Evolutionary conservation across 257 asterid species (phyloP).

Genomic region (Echium plantagineum): DNA sequence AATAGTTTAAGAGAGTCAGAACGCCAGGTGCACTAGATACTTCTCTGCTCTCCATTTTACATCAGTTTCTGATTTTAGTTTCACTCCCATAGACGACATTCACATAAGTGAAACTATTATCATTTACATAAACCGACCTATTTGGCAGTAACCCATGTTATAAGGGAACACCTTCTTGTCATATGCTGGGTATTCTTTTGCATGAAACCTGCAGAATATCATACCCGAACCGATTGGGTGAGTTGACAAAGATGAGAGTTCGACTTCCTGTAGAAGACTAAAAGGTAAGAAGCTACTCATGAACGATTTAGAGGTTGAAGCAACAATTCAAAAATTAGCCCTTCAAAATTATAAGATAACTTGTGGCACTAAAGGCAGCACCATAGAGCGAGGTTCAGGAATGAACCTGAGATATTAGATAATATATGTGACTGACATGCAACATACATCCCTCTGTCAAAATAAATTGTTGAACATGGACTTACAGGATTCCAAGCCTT

Average conservation of each 20-base stretch:
- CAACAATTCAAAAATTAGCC: too few relatives aligned
- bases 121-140: slow-evolving; percentile 30
- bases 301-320: neutral
- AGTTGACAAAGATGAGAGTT: neutral
- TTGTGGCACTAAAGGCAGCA: too few relatives aligned
- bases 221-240: slow-evolving; percentile 10
- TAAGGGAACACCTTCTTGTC: slow-evolving; percentile 57
- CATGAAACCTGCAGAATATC: slow-evolving; percentile 68
- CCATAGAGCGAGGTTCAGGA: too few relatives aligned
- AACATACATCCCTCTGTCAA: too few relatives aligned
- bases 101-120: neutral
- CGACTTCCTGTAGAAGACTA: neutral
- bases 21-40: neutral
- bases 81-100: neutral
- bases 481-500: slow-evolving; percentile 97
- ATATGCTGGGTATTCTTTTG: slow-evolving; percentile 84
- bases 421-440: too few relatives aligned
- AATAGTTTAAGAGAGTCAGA: slow-evolving; percentile 7
- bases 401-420: too few relatives aligned
- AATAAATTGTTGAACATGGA: slow-evolving; percentile 2
- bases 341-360: too few relatives aligned
- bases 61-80: neutral
- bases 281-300: neutral
- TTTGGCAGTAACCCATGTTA: slow-evolving; percentile 92
- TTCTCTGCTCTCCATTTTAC: neutral